A percentile compares a stretch with the other conserved stretches of the same genome.
Conservation (phyloP, 2,329 filamentous ascomycete genomes). For the Phaeoacremonium minimum region DNA sequence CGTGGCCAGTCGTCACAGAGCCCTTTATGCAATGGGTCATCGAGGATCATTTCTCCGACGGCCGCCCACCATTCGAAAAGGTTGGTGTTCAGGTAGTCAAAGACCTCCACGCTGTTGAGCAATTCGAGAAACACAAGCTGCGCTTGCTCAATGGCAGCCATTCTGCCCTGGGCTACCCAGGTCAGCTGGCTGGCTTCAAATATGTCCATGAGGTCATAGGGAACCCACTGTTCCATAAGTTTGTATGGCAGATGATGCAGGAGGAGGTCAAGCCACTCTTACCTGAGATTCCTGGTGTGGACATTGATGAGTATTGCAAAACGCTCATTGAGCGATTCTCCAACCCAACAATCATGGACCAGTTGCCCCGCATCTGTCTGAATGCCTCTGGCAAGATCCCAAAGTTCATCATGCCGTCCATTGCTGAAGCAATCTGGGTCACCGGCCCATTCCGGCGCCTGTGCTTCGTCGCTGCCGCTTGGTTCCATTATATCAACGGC, state of each 20-base stretch:
- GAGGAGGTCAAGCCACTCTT: constrained; percentile 48
- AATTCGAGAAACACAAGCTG: constrained; percentile 54
- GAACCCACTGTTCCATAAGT: constrained; percentile 39
- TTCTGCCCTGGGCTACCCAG: constrained; percentile 47
- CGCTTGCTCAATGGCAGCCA: constrained; percentile 49
- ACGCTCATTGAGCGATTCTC: constrained; percentile 50
- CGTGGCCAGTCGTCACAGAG: constrained; percentile 51
- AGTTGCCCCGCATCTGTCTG: constrained; percentile 45
- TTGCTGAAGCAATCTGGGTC: constrained; percentile 40
- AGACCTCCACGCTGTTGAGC: constrained; percentile 45
- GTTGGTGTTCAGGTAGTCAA: constrained; percentile 48
- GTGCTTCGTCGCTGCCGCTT: constrained; percentile 41
- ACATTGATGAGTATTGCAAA: constrained; percentile 47
- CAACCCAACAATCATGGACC: constrained; percentile 53
- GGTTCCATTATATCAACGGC: constrained; percentile 49
- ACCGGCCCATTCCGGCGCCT: constrained; percentile 40
- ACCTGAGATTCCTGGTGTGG: constrained; percentile 42
- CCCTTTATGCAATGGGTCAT: constrained; percentile 54
- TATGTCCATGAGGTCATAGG: constrained; percentile 52
- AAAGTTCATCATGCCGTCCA: constrained; percentile 44
- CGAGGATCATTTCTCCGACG: constrained; percentile 46
- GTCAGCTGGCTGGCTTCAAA: constrained; percentile 45
- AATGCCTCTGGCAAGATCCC: constrained; percentile 51
- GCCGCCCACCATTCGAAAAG: constrained; percentile 46
- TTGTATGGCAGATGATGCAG: constrained; percentile 51